These are phyloP conservation scores for Hypoxylon fragiforme DNA, from an alignment of 495 filamentous ascomycete genomes.

Conservation along the genomic window DNA sequence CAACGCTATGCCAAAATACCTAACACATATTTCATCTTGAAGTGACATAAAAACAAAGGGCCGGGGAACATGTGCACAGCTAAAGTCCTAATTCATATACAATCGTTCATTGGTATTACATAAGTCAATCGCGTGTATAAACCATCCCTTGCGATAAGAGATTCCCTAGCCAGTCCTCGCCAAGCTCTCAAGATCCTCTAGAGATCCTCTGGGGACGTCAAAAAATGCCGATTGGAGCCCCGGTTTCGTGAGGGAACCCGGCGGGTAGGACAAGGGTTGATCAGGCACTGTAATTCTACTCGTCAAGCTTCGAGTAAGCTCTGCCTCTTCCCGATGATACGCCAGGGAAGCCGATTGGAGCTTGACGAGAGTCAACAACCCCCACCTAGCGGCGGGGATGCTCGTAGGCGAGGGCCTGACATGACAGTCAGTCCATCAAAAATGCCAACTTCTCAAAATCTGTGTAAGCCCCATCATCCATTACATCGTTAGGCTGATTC, in stretches of 20 bases:
- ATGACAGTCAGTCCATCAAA: constrained; percentile 5
- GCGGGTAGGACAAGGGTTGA: constrained; percentile 10
- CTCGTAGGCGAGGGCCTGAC: not conserved
- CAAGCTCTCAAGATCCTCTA: too few relatives aligned
- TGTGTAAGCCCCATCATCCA: not conserved
- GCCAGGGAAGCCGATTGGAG: constrained; percentile 22
- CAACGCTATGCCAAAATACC: not conserved
- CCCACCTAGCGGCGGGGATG: constrained; percentile 9
- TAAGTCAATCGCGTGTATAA: too few relatives aligned
- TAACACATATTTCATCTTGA: too few relatives aligned
- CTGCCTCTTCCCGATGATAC: constrained; percentile 3
- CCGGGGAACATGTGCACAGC: not conserved
- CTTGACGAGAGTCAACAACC: constrained; percentile 7
- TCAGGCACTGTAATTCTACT: constrained; percentile 2
- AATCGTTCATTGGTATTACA: not conserved
- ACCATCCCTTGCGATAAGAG: too few relatives aligned
- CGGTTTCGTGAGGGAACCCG: too few relatives aligned
- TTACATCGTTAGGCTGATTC: not conserved
- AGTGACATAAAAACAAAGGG: too few relatives aligned
- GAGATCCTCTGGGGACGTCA: not conserved
- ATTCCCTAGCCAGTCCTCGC: not conserved
- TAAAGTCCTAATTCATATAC: not conserved
- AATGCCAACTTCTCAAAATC: constrained; percentile 10
- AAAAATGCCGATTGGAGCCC: not conserved
- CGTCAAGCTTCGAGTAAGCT: not conserved